A percentile compares a stretch with the other conserved stretches of the same genome.
These are phyloP conservation scores for Pichia pseudocactophila DNA, from an alignment of 805 yeast species.

Conservation along the genomic window DNA sequence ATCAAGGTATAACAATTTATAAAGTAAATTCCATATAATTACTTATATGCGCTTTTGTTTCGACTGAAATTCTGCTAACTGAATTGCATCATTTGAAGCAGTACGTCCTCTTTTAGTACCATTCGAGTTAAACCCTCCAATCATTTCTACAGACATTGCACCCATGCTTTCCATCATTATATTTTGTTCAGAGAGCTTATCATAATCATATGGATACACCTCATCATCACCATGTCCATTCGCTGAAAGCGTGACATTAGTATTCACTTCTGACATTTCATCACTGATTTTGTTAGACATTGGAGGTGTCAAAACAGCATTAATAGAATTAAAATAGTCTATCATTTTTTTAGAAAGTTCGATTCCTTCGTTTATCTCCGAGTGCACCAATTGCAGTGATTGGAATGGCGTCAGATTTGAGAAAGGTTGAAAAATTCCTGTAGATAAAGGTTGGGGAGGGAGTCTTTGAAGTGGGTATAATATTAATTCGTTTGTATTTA, in stretches of 20 bases:
- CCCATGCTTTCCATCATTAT: constrained; percentile 14
- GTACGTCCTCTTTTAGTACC: constrained; percentile 20
- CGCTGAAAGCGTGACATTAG: constrained; percentile 16
- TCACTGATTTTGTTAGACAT: neutral
- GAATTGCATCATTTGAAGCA: constrained; percentile 7
- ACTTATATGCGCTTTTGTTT: constrained; percentile 1
- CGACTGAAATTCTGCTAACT: neutral
- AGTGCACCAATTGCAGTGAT: constrained; percentile 16
- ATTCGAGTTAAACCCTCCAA: constrained; percentile 15
- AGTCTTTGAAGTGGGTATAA: constrained; percentile 16
- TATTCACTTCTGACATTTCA: neutral
- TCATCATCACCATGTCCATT: constrained; percentile 25
- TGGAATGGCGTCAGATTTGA: constrained; percentile 10
- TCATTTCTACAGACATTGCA: constrained; percentile 23
- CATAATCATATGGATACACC: constrained; percentile 13
- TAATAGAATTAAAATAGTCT: neutral
- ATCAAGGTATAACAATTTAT: neutral
- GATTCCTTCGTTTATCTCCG: constrained; percentile 17
- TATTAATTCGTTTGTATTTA: neutral
- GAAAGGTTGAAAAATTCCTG: constrained; percentile 17
- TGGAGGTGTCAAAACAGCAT: neutral
- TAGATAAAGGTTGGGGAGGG: constrained; percentile 12
- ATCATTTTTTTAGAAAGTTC: constrained; percentile 8
- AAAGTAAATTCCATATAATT: neutral
- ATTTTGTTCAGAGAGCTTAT: constrained; percentile 5